Base-by-base conservation (phyloP, 768 basidiomycete species). In the Mycena olivaceomarginata region DNA sequence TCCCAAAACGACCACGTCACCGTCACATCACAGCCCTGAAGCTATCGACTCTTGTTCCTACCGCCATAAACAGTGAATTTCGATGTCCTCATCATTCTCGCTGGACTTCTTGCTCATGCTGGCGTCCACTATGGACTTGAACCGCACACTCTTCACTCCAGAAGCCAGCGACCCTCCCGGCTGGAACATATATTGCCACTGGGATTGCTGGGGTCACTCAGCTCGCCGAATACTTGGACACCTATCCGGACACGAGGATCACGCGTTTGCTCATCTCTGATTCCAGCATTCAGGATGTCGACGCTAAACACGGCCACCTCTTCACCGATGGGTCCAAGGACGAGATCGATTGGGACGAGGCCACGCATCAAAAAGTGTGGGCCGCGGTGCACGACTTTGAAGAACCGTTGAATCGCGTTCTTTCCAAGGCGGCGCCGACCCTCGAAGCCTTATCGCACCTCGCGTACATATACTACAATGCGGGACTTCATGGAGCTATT, bases 151-250 rank as follows among this genome's bases (percentile, higher is more conserved):
- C 43, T 62, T 70, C 69, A 60, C 68, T 46, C 60, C 70, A 39
- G 70, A 71, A 31, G 20, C 15, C 46, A 64, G 48, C 46, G 70
- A 22, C 48, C n/a, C 62, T 71, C 11, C 70, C 69, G 31, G 45
- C 43, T 46, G 59, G 31, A 20, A 70, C 69, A 8, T 70, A 60
- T 46, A 63, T 70, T 18, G 70, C 60, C 70, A 71, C 70, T 51
- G 70, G 70, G 31, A n/a, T 71, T 40, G 37, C 39, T 37, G 70
- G 60, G 37, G n/a, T 71, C 31, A 51, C 62, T n/a, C 60, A 64
- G 48, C 70, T 71, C 20, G 70, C 70, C 13, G 46, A 64, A n/a
- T 64, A 71, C 39, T 41, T 71, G 31, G 70, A 71, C 60, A 40
- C 60, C 46, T 51, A 71, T 64, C 48, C 60, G 20, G 46, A 64